Conservation (phyloP, 2,329 filamentous ascomycete genomes). For the Exophiala phaeomuriformis region DNA sequence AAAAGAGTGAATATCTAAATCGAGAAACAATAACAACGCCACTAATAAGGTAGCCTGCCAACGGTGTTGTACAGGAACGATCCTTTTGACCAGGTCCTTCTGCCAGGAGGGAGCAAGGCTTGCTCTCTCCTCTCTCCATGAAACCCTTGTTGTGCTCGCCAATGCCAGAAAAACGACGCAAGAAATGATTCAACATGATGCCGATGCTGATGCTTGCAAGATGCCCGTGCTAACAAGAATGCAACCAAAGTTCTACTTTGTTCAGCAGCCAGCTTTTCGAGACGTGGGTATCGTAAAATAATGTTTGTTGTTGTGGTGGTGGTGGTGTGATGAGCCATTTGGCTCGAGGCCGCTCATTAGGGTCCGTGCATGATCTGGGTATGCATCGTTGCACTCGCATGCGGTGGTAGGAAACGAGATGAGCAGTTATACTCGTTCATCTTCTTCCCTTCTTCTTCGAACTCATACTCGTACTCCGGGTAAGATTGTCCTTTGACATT, state of each 20-base stretch:
- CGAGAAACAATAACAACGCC: neutral
- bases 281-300: slow-evolving; percentile 1
- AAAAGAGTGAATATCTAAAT: neutral
- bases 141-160: neutral
- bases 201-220: neutral
- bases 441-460: slow-evolving; percentile 22
- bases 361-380: neutral
- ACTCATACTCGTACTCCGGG: slow-evolving; percentile 23
- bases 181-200: neutral
- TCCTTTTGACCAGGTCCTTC: neutral
- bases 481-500: slow-evolving; percentile 47
- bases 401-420: neutral
- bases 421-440: slow-evolving; percentile 17
- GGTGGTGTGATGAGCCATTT: neutral
- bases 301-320: neutral
- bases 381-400: neutral
- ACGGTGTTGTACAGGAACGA: neutral
- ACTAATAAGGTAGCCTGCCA: neutral
- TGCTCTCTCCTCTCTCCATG: neutral
- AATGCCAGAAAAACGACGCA: neutral
- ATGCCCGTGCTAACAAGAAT: neutral
- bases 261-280: neutral
- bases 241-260: neutral
- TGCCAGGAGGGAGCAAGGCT: neutral
- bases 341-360: neutral